Conservation (phyloP, 768 basidiomycete species). For the Kwoniella sp. region DNA sequence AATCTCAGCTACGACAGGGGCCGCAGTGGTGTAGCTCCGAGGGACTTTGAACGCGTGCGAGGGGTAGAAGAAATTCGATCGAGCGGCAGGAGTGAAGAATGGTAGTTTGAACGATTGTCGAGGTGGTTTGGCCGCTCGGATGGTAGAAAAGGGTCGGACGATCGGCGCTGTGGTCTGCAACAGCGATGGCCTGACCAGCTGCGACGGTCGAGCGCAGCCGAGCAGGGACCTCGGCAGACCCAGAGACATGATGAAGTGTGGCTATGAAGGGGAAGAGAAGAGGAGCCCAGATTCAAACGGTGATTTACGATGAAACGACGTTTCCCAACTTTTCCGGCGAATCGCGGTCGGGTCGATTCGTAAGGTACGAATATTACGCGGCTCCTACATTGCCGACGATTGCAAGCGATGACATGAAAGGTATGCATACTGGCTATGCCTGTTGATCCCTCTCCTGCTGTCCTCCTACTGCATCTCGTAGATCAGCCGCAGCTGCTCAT, state of each 20-base stretch:
- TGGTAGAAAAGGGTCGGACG: neutral
- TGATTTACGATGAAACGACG: too few relatives aligned
- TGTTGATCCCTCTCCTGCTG: neutral
- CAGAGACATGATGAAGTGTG: neutral
- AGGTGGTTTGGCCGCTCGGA: neutral
- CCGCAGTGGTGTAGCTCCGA: slow-evolving; percentile 3
- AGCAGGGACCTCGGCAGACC: neutral
- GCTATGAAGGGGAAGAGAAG: neutral
- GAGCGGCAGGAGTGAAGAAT: slow-evolving; percentile 17
- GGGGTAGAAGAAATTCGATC: slow-evolving; percentile 14
- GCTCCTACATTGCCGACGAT: too few relatives aligned
- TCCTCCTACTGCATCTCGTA: slow-evolving; percentile 25
- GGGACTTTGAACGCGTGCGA: slow-evolving; percentile 13
- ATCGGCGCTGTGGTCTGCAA: neutral
- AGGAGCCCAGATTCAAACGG: neutral
- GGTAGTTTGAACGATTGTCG: slow-evolving; percentile 8
- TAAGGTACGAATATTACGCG: too few relatives aligned
- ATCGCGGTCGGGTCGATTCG: slow-evolving; percentile 2
- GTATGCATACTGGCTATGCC: too few relatives aligned
- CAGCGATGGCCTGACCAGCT: neutral
- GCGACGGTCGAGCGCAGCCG: neutral
- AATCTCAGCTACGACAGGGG: neutral
- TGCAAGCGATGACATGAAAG: neutral
- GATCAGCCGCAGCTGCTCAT: slow-evolving; percentile 37
- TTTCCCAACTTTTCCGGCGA: neutral